Base-by-base conservation (phyloP, 352 stramenopile species). In the Pythium phragmiticola region DNA sequence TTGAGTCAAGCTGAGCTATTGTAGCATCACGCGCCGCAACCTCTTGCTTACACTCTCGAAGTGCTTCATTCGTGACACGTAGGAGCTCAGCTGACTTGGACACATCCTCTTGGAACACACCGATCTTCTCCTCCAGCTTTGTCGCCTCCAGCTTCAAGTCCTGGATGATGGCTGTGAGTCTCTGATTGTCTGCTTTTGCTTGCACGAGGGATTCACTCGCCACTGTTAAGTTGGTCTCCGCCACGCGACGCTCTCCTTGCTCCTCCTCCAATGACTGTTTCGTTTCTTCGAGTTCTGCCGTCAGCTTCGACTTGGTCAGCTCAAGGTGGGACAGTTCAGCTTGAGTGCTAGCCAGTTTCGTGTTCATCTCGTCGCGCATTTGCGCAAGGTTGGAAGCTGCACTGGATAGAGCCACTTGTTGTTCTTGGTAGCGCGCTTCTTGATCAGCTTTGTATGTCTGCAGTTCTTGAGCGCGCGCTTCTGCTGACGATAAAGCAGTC, bases 21-120 rank as follows among this genome's bases (percentile, higher is more conserved):
- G 28, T 49, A 7, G 43, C 45, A 23, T 62, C 49, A 54, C 49
- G 59, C 42, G 47, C 28, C 13, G 28, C 37, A 7, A 68, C 14
- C 37, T 68, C 61, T 14, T 52, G 12, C 28, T 63, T 62, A 33
- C 53, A 63, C 36, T 62, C 52, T 16, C 53, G 61, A 21, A 69
- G 11, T 14, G 63, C 47, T 34, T 63, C 54, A 37, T 69, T 49
- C 5, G 63, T 57, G 55, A 64, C 50, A 30, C 64, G 47, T 6
- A 69, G 42, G n/a, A 51, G 19, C 9, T 64, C 49, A 7, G 49
- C 49, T 5, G 49, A 54, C 13, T 64, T 57, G 2, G n/a, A 3
- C 1, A 59, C 12, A 19, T 64, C 49, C 4, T 47, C 57, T 14
- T 53, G n/a, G 8, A 63, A 46, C 21, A 6, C 7, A 12, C 21